Evolutionary conservation across 352 stramenopile species (phyloP), one percentile per base, ranked within the genome.

Genomic region (Phytophthora sp.): DNA sequence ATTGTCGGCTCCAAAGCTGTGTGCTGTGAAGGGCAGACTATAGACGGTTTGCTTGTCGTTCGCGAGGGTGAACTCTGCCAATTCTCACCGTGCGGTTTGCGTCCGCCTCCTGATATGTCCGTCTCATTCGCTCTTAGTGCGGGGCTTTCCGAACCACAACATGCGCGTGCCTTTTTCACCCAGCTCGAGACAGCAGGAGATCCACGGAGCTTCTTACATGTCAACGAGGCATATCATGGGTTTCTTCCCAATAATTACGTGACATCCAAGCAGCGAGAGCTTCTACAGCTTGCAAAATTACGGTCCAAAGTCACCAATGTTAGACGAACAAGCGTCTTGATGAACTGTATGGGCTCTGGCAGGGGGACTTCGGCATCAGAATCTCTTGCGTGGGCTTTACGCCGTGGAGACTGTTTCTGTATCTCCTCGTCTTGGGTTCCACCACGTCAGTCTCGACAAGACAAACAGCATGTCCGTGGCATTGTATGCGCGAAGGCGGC

Each of bases 401-500:
- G 54, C 3, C 73, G 79, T 20, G 81, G 79, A 1, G 76, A 74
- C 4, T 84, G 78, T 56, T 85, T 88, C 57, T 77, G 73, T 44
- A 76, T 76, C 24, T 82, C 75, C 5, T 86, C 79, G 11, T 77
- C 79, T 8, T 90, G 79, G 81, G 71, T 88, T 15, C 79, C 79
- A 9, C 67, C 66, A 21, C 70, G 71, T 13, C 50, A 75, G 29
- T 76, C 74, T 6, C 57, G 69, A 6, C 50, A 71, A 6, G 63
- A 68, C 38, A 54, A 57, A 11, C 57, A 58, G 13, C 26, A 12
- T 21, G n/a, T 53, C 21, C 44, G 52, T n/a, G 67, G 69, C 3
- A 52, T 82, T 33, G 38, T 74, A 18, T 86, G 75, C 26, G 77
- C 81, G 7, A 90, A 90, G 49, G 71, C 61, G 29, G 68, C 71